Base-by-base conservation (phyloP, 306 rosid genomes). In the Cucumis cinereus region DNA sequence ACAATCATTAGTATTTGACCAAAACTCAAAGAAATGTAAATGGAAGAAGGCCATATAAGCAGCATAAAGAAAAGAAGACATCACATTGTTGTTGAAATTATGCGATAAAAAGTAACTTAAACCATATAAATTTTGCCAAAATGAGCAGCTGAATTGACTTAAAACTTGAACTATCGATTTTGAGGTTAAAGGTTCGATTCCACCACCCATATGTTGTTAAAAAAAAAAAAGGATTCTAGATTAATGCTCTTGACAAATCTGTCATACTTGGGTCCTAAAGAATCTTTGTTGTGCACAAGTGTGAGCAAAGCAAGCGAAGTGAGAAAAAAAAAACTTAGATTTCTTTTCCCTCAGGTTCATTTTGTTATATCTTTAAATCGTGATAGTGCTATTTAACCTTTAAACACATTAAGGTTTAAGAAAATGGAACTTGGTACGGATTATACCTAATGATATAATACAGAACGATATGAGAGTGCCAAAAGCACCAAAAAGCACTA, bases 401-500 rank as follows among this genome's bases (percentile, higher is more conserved):
- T 26, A 16, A 71, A 16, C 11, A 23, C 41, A 49, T 47, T 14
- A 55, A 30, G 28, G 7, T 7, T 55, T 10, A 74, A 35, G 10
- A 38, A 47, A 61, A 62, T 52, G 38, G 43, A 43, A 77, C 26
- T 41, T 1, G 55, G 33, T 58, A 70, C 16, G 13, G 59, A 63
- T 73, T 56, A 52, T 87, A 94, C 98, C 98, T 71, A 90, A 80
- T 60, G 98, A 95, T 85, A 95, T 89, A 85, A 90, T 87, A 84
- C 82, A 80, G 80, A 92, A 95, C 20, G 99, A 95, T 83, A 95
- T 90, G 77, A 92, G 85, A 79, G 99, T 95, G 72, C 99, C 99
- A 76, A 89, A 73, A 53, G 89, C 99, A 76, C 99, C 99, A 82
- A 92, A 92, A 78, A 89, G 87, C 91, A 92, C 86, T 73, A 95